Evolutionary conservation across 805 yeast species (phyloP).

Genomic region (Saturnispora gosingensis): DNA sequence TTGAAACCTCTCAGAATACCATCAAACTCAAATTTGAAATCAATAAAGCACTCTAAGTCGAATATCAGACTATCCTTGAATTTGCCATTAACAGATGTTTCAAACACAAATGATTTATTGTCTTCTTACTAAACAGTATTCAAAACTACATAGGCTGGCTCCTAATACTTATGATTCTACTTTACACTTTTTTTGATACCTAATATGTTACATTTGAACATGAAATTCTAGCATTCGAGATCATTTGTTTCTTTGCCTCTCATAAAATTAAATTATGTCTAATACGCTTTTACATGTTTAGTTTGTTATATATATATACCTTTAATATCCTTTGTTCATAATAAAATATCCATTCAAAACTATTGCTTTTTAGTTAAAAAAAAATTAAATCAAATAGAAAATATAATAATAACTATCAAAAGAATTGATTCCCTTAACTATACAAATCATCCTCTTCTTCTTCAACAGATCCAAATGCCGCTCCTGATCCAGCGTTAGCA

Average conservation of each 20-base stretch:
- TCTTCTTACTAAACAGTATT: background rate
- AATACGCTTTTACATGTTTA: background rate
- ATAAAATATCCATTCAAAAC: background rate
- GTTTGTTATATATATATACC: background rate
- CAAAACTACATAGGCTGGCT: background rate
- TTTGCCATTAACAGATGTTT: constrained; percentile 3
- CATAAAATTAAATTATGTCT: background rate
- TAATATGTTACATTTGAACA: background rate
- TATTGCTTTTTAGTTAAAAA: background rate
- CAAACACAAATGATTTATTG: constrained; percentile 1
- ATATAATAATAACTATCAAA: background rate
- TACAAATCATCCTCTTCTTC: constrained; percentile 39
- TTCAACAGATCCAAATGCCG: constrained; percentile 43
- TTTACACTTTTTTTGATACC: background rate
- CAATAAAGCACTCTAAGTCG: constrained; percentile 5
- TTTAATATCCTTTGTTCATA: background rate
- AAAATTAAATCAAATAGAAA: background rate
- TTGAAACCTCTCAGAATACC: constrained; percentile 13
- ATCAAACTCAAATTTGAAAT: constrained; percentile 2
- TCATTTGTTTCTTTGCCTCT: background rate
- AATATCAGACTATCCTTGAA: constrained; percentile 1
- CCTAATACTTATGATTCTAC: background rate
- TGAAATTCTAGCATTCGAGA: background rate
- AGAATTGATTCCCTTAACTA: constrained; percentile 19
- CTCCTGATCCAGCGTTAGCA: constrained; percentile 27